A percentile compares a stretch with the other conserved stretches of the same genome.
Conservation (phyloP, 768 basidiomycete genomes). For the Solioccasus polychromus region DNA sequence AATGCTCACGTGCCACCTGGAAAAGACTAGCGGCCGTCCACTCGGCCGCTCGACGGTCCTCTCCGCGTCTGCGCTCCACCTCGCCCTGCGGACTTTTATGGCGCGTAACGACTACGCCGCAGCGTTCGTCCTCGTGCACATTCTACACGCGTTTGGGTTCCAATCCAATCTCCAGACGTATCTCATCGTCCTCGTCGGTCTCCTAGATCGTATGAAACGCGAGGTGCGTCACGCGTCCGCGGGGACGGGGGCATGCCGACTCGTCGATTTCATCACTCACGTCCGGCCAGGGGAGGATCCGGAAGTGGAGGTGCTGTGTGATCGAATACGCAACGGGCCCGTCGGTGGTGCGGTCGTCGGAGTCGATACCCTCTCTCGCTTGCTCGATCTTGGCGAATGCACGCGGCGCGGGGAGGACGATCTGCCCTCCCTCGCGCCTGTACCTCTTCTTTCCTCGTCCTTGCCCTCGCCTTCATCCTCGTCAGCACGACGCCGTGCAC, state of each 20-base stretch:
- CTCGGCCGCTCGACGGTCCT: constrained; percentile 26
- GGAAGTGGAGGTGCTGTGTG: constrained; percentile 7
- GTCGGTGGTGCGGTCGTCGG: constrained; percentile 3
- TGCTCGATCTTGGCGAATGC: constrained; percentile 19
- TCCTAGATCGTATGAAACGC: constrained; percentile 33
- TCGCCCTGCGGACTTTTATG: constrained; percentile 45
- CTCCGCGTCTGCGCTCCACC: constrained; percentile 37
- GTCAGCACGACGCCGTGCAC: not conserved
- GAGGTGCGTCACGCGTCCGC: constrained; percentile 12
- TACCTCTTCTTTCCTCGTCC: not conserved
- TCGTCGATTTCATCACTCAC: constrained; percentile 24
- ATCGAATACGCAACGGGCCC: constrained; percentile 14
- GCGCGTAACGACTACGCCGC: constrained; percentile 45
- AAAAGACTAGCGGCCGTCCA: constrained; percentile 14
- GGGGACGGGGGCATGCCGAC: constrained; percentile 9
- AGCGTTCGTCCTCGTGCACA: constrained; percentile 39
- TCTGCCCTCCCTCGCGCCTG: not conserved
- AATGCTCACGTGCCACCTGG: constrained; percentile 37
- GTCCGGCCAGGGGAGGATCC: constrained; percentile 22
- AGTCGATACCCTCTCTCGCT: constrained; percentile 15
- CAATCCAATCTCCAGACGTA: constrained; percentile 38
- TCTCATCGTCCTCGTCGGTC: constrained; percentile 36
- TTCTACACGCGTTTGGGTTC: constrained; percentile 30
- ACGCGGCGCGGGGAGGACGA: not conserved
- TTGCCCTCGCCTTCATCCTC: too few species aligned